A percentile compares a stretch with the other conserved stretches of the same genome.
Evolutionary conservation across 768 basidiomycete species (phyloP).

Genomic region (Rubroboletus pulcherrimus): DNA sequence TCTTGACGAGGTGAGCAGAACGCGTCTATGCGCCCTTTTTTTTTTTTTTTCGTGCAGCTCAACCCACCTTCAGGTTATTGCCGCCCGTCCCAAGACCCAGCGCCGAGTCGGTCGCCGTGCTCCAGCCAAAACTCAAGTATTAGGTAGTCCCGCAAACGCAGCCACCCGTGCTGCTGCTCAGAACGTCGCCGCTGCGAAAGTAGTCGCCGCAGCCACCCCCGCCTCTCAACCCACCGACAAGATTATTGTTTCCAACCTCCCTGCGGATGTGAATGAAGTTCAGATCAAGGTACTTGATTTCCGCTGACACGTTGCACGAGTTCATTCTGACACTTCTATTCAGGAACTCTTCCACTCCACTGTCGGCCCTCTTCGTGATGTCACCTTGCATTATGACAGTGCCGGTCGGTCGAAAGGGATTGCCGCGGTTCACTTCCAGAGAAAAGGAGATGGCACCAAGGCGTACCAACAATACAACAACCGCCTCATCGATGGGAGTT

Average conservation of each 20-base stretch:
- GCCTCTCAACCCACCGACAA: constrained; percentile 59
- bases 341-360: constrained; percentile 93
- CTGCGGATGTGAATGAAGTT: constrained; percentile 85
- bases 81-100: constrained; percentile 48
- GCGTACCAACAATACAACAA: constrained; percentile 95
- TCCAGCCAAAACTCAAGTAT: constrained; percentile 53
- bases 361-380: constrained; percentile 81
- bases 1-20: constrained; percentile 69
- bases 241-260: constrained; percentile 95
- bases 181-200: constrained; percentile 39
- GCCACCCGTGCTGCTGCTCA: constrained; percentile 50
- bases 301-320: neutral
- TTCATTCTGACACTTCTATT: constrained; percentile 4
- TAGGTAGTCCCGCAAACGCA: constrained; percentile 54
- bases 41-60: constrained; percentile 2
- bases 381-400: constrained; percentile 81
- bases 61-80: constrained; percentile 54
- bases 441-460: constrained; percentile 85
- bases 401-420: constrained; percentile 87
- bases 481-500: constrained; percentile 99
- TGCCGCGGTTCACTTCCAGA: constrained; percentile 81
- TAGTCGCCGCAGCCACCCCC: constrained; percentile 39
- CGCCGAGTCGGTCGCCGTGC: constrained; percentile 42
- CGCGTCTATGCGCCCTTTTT: neutral
- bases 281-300: constrained; percentile 77